These are phyloP conservation scores for Colletotrichum scovillei DNA, from an alignment of 2,329 filamentous ascomycete species.

Conservation along the genomic window DNA sequence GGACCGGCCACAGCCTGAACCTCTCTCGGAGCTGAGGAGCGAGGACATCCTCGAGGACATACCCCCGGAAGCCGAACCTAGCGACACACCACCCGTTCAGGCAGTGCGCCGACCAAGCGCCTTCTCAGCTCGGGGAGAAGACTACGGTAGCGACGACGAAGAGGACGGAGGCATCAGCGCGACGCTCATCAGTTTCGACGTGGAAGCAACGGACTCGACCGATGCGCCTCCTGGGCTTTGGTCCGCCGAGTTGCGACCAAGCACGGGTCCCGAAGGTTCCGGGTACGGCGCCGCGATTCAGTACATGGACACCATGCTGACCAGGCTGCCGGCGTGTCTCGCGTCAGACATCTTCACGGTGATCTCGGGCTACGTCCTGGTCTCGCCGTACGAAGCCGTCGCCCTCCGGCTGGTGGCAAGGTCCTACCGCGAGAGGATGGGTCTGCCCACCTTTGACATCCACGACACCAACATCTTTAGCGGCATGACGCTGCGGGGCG, in stretches of 20 bases:
- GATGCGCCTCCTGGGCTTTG: constrained; percentile 64
- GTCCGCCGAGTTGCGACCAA: constrained; percentile 69
- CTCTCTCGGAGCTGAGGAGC: constrained; percentile 1
- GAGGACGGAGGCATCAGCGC: constrained; percentile 66
- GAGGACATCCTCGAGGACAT: neutral
- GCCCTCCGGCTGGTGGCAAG: constrained; percentile 58
- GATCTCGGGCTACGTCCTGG: constrained; percentile 53
- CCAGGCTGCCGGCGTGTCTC: constrained; percentile 59
- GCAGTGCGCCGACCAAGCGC: constrained; percentile 56
- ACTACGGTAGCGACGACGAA: constrained; percentile 67
- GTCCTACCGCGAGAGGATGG: constrained; percentile 51
- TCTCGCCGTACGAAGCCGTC: constrained; percentile 59
- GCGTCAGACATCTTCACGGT: constrained; percentile 61
- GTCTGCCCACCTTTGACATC: constrained; percentile 53
- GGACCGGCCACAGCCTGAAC: constrained; percentile 1
- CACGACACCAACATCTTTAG: constrained; percentile 49
- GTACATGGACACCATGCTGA: constrained; percentile 62
- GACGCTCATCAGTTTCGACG: constrained; percentile 71
- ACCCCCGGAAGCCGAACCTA: neutral
- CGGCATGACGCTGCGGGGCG: constrained; percentile 51
- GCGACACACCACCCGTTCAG: constrained; percentile 42
- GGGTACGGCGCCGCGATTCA: constrained; percentile 41
- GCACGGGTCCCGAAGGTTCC: constrained; percentile 48
- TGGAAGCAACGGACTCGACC: constrained; percentile 66
- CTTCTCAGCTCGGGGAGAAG: constrained; percentile 60